A percentile compares a stretch with the other conserved stretches of the same genome.
Conservation (phyloP, 2,329 filamentous ascomycete species). For the Aspergillus nomiae region DNA sequence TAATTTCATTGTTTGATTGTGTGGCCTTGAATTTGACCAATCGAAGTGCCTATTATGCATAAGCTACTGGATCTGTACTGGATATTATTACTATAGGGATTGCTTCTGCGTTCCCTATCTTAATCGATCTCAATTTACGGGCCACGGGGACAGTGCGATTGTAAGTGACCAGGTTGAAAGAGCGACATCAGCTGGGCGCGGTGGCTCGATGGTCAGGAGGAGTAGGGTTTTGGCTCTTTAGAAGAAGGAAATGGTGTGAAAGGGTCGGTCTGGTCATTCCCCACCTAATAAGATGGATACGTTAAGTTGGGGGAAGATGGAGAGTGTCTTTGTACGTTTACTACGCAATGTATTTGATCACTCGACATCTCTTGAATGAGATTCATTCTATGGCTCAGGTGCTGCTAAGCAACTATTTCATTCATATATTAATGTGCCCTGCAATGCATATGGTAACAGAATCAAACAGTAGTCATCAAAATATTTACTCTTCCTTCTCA, state of each 20-base stretch:
- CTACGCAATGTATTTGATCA: neutral
- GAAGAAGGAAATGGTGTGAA: neutral
- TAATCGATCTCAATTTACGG: neutral
- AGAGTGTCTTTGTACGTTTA: neutral
- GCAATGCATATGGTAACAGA: neutral
- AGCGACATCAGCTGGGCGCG: neutral
- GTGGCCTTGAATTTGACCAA: neutral
- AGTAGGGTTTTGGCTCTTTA: neutral
- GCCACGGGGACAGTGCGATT: neutral
- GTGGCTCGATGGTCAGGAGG: neutral
- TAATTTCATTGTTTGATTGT: neutral
- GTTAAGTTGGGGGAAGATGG: neutral
- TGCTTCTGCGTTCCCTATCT: neutral
- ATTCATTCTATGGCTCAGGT: neutral
- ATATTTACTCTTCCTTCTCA: constrained; percentile 56
- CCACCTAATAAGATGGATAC: neutral
- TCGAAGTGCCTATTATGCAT: neutral
- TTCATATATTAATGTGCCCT: constrained; percentile 5
- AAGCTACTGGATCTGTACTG: neutral
- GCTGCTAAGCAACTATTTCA: neutral
- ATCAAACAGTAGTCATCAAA: neutral
- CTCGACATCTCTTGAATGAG: neutral
- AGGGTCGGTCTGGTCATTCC: neutral
- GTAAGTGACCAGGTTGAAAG: neutral
- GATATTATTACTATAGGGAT: neutral